Base-by-base conservation (phyloP, 768 basidiomycete species). In the Tulasnella sp. region DNA sequence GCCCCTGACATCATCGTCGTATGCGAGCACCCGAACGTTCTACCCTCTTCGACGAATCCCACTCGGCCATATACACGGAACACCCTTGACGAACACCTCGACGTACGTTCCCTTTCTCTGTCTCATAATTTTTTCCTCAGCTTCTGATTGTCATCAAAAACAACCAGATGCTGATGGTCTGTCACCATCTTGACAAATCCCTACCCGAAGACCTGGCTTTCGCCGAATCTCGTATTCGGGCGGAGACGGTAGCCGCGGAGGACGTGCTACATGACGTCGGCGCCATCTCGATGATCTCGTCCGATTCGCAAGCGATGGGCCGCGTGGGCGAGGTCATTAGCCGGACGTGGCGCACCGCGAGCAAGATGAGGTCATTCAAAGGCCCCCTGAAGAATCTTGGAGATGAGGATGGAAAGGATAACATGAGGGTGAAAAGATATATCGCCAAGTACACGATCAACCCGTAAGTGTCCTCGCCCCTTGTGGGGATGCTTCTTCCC, bases 1-100 rank as follows among this genome's bases (percentile, higher is more conserved):
- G 94, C 94, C 1, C 96, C 96, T 0, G 96, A 98, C 66, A 97
- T 98, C 70, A 94, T 99, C 68, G 85, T 89, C n/a, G 93, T 97
- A 21, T 94, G 92, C 62, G 90, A 88, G 27, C 79, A 81, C 5
- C 73, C 82, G 1, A 94, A 97, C 60, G 92, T 98, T 2, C 74
- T 98, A 8, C 96, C 96, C 0, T 92, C 89, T 7, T 98, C 96
- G 8, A 99, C 96, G 3, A 99, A 93, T 67, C 96, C 96, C 4
- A 98, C 96, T 0, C 77, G 96, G 42, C 96, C 96, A 0, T 98
- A 84, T 68, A 79, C 91, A 1, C 73, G 75, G 30, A 98, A 98
- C 68, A 99, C 96, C 0, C 75, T 98, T 5, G 92, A 96, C 63
- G 96, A 98, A 69, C 96, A 99, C 72, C 81, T 96, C 15, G 96